Evolutionary conservation across 768 basidiomycete species (phyloP), one percentile per base, ranked within the genome.

Genomic region (Fistulinella prunicolor): DNA sequence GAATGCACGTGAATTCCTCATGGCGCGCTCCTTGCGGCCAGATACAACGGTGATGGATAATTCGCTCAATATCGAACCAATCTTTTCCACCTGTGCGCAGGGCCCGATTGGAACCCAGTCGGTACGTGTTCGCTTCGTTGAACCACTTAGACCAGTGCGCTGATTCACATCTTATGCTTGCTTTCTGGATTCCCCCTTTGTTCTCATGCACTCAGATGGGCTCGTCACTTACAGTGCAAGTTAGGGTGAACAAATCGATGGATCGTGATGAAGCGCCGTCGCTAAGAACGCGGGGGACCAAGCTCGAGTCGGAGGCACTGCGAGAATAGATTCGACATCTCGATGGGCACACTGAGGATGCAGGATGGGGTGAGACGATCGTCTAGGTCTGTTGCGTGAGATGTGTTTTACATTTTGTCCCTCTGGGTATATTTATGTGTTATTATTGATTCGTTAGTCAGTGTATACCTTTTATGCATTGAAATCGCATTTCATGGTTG

Each of bases 1-100:
- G 4, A 46, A 52, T 17, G 47, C 44, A 14, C 47, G 47, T 14
- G 19, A 51, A 9, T 47, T 32, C 14, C 44, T 50, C 30, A 20
- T 9, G 28, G 35, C 1, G 16, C 10, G n/a, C 13, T 44, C 46
- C 24, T 4, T n/a, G 38, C 23, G 13, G 6, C 39, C 16, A 32
- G 42, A 48, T 37, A 6, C 29, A 1, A 36, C 12, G 42, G 44
- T 20, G 22, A 32, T 34, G n/a, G 35, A 41, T 38, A 19, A 7
- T 8, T 3, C 42, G n/a, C 36, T 37, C 21, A 14, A 35, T 8
- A 24, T 38, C 14, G 42, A 20, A 20, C 37, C 34, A 6, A 16
- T 43, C n/a, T 35, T 49, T 22, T n/a, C 16, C 17, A 26, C 9
- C 30, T 12, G 9, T 19, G 22, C 28, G 34, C 23, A n/a, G 20